Evolutionary conservation across 768 basidiomycete genomes (phyloP), one percentile per base, ranked within the genome.

Genomic region (Auricularia cornea): DNA sequence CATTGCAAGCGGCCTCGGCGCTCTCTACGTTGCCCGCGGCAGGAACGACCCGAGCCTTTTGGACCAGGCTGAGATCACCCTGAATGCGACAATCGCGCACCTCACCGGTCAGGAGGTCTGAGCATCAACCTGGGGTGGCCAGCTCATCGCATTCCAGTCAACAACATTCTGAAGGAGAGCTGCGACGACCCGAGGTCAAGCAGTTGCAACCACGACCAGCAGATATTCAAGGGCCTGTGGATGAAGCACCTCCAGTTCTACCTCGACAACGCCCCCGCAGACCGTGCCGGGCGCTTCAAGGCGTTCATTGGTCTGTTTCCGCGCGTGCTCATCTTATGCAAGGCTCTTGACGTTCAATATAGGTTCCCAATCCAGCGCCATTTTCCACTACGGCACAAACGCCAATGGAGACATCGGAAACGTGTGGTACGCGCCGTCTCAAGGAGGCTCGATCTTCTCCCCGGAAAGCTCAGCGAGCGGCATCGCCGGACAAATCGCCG

Each of bases 211-310:
- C 69, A 73, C 38, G 79, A 84, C 64, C 81, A 68, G 70, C 59
- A 73, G 69, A 60, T 69, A 3, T 73, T 73, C 67, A 70, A 81
- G 80, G 81, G 83, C 16, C 64, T 83, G 20, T 82, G 82, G 80
- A 82, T 75, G 18, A 84, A 84, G 65, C 80, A 82, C 60, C 64
- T 83, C 4, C 77, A 79, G 59, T 82, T 75, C 65, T 82, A 83
- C 67, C 73, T 84, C 31, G 81, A 83, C 64, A 65, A 59, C 57
- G 82, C 78, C 33, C 75, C 78, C 48, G 76, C 81, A 63, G 18
- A 76, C 23, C 77, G 81, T 18, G 74, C 70, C 0, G 73, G 73
- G n/a, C 81, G 80, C 65, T 84, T 83, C 66, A 62, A 64, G 29
- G 3, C 54, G 23, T 71, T 74, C 65, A 56, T 73, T 30, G 61